Base-by-base conservation (phyloP, 2,329 filamentous ascomycete genomes). In the Fonsecaea pugnacius region DNA sequence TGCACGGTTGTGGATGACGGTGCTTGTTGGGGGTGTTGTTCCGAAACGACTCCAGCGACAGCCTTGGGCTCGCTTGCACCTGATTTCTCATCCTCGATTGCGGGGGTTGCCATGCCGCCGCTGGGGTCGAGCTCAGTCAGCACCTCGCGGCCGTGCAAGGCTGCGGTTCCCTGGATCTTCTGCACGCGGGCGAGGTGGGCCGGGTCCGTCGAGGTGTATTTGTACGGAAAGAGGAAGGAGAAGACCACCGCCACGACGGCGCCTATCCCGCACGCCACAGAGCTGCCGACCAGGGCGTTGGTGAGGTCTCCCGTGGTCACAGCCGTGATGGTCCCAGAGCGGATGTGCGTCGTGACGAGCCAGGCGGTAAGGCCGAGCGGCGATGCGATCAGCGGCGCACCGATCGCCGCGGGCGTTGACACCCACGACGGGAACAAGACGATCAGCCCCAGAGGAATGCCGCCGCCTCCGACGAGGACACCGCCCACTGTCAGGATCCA, bases 401-500 rank as follows among this genome's bases (percentile, higher is more conserved):
- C 87, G n/a, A 89, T 79, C 1, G 86, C 85, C 0, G 89, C 90
- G 1, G 90, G 89, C 74, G 85, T 86, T 79, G 85, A 87, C 72
- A 91, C 91, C 74, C 96, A 91, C 1, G 88, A 86, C 55, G 84
- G 85, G 91, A 92, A 96, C 62, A 92, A 81, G 0, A 96, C 83
- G 0, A 91, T 91, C 66, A 96, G 80, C 0, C 91, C 89, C 0
- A 91, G 90, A 0, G 92, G 92, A n/a, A 96, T 83, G 3, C 95
- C 91, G 3, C 91, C 92, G 0, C 90, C 86, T 0, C 89, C 92
- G 73, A 96, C 94, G 71, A 96, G 90, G 54, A 92, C 90, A 7
- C 92, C 92, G 92, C 96, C 96, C 73, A 96, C 85, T 1, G 96
- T 80, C 73, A 95, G 95, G 2, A 96, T 40, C 60, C 61, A 59